These are phyloP conservation scores for Tarenaya hassleriana DNA, from an alignment of 345 rosid species.

Conservation along the genomic window DNA sequence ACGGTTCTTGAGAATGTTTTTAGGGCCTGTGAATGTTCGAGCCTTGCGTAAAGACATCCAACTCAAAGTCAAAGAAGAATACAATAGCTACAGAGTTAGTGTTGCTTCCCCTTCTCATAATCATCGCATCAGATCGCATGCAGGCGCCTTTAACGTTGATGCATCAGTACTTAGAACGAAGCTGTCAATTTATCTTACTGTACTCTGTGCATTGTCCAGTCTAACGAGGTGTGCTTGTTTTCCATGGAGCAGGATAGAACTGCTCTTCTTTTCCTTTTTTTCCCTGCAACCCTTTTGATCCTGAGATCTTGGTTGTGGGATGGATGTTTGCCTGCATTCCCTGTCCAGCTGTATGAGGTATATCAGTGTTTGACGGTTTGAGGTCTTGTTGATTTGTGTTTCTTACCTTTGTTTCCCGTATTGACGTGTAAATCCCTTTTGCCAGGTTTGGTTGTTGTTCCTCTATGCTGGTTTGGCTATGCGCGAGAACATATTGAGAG, in stretches of 20 bases:
- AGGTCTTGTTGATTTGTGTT: conserved; percentile 2
- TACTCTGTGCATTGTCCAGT: not conserved
- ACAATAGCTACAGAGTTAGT: conserved; percentile 81
- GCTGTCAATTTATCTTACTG: too few species aligned
- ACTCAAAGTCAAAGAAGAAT: conserved; percentile 97
- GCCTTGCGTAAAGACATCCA: conserved; percentile 84
- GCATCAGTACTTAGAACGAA: not conserved
- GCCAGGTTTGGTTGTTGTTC: conserved; percentile 89
- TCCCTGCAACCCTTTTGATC: conserved; percentile 63
- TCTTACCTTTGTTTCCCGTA: not conserved
- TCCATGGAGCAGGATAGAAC: conserved; percentile 72
- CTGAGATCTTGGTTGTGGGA: conserved; percentile 79
- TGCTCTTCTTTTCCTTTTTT: conserved; percentile 86
- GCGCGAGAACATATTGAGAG: conserved; percentile 89
- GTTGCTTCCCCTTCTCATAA: not conserved
- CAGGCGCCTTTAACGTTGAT: not conserved
- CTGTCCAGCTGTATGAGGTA: conserved; percentile 96
- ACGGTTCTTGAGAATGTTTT: conserved; percentile 66
- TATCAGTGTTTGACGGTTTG: not conserved
- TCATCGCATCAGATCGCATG: not conserved
- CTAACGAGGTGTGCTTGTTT: not conserved
- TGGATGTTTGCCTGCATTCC: conserved; percentile 90
- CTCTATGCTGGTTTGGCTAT: conserved; percentile 92
- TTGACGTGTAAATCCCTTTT: conserved; percentile 10
- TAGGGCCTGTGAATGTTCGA: conserved; percentile 94